phyloP scores from a whole-genome alignment of 139 green algal genomes.

The Choricystis sp. region DNA sequence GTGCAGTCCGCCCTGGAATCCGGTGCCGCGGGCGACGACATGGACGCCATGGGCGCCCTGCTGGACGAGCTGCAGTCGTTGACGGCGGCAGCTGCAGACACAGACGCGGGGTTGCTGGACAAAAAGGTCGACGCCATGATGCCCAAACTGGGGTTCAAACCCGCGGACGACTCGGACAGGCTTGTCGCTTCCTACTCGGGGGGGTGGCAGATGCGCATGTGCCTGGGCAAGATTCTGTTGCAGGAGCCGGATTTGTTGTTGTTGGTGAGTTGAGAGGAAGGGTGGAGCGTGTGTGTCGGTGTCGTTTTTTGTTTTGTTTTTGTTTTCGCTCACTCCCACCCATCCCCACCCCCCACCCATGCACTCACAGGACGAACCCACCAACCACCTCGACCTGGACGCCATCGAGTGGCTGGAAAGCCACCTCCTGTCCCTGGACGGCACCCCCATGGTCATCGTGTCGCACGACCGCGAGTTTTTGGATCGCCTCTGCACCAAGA shows the following conservation, averaged over 20 bases:
- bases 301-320: too few species aligned
- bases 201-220: slow-evolving; percentile 99
- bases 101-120: slow-evolving; percentile 69
- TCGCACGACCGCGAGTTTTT: slow-evolving; percentile 95
- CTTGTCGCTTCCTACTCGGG: slow-evolving; percentile 54
- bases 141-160: slow-evolving; percentile 87
- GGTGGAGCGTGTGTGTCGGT: too few species aligned
- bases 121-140: slow-evolving; percentile 95
- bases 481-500: slow-evolving; percentile 85
- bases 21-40: slow-evolving; percentile 68
- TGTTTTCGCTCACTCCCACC: too few species aligned
- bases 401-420: slow-evolving; percentile 95
- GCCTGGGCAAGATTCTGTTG: slow-evolving; percentile 95
- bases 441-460: slow-evolving; percentile 91
- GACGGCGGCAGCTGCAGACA: slow-evolving; percentile 55
- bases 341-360: too few species aligned
- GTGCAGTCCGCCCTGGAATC: slow-evolving; percentile 74
- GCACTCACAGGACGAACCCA: slow-evolving; percentile 99
- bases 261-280: too few species aligned
- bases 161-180: slow-evolving; percentile 76
- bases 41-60: slow-evolving; percentile 79
- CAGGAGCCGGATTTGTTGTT: slow-evolving; percentile 82
- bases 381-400: slow-evolving; percentile 96
- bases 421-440: slow-evolving; percentile 66
- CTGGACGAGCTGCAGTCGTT: slow-evolving; percentile 82